phyloP scores from a whole-genome alignment of 73 alveolate genomes.

The Vitrella brassicaformis region DNA sequence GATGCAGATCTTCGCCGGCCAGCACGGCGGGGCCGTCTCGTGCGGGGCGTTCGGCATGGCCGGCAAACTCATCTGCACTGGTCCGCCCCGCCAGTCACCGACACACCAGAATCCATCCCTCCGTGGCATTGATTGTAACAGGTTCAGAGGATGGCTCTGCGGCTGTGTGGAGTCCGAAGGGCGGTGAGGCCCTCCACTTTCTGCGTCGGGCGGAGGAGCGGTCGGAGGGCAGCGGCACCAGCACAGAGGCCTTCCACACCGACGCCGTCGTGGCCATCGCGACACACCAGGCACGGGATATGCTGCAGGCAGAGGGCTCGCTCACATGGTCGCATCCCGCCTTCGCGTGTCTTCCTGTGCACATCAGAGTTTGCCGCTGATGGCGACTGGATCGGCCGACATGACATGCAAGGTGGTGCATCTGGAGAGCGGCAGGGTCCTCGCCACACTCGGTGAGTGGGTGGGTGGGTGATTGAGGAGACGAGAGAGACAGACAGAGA shows the following conservation, averaged over 20 bases:
- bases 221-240: too few species aligned
- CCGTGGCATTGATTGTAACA: too few species aligned
- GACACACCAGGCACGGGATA: background rate
- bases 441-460: background rate
- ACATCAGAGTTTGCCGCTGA: background rate
- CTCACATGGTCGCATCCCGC: too few species aligned
- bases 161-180: background rate
- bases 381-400: background rate
- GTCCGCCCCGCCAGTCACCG: too few species aligned
- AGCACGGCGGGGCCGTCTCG: background rate
- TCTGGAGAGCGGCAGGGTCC: background rate
- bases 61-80: background rate
- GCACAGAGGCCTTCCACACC: background rate
- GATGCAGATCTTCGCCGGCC: constrained; percentile 1
- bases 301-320: background rate
- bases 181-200: background rate
- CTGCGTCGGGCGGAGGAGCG: background rate
- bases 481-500: background rate
- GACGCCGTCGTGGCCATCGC: background rate
- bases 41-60: background rate
- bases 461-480: background rate
- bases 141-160: background rate
- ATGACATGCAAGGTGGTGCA: background rate
- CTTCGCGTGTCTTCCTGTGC: too few species aligned
- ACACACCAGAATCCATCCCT: too few species aligned